Base-by-base conservation (phyloP, 371 early-diverging fungal species). In the Nematocida homosporus region DNA sequence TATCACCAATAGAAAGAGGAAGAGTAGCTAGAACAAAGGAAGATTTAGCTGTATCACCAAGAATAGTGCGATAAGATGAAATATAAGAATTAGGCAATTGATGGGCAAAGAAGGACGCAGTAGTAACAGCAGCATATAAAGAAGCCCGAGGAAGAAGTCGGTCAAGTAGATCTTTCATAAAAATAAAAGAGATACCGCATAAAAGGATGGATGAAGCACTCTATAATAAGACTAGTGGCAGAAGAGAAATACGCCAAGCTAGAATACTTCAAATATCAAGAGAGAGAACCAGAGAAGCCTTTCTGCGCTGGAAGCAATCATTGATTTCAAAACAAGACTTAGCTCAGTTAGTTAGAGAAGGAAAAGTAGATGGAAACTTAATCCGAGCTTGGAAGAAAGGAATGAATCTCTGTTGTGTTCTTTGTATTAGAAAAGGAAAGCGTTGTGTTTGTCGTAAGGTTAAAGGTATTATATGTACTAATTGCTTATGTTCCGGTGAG, bases 231-330 rank as follows among this genome's bases (percentile, higher is more conserved):
- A 10, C 25, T 10, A 10, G 25, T 1, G 59, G 32, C 1, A 66
- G 44, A 50, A 66, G 66, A 66, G 66, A 66, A 35, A 8, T 25
- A 5, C 37, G 66, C 29, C 66, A 66, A 34, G 66, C 66, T 20
- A 32, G 56, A 54, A 27, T 66, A 6, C 66, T 66, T 6, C 35
- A 40, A 55, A 53, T 20, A 50, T 30, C 25, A 2, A 47, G 66
- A 40, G 66, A 66, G 29, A 66, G 66, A 56, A 66, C 55, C 13
- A n/a, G 32, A n/a, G 20, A 29, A 18, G 34, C 56, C 16, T 66
- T 51, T 32, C 1, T 32, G 5, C 30, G 8, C 13, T 66, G 13
- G 18, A 13, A 20, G 6, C 2, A 13, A 50, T 18, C 35, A 18
- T 8, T 18, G 20, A n/a, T 66, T n/a, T 51, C 66, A n/a, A 32